Evolutionary conservation across 1,284 basidiomycete genomes (phyloP).

Genomic region (Pholiota adiposa): DNA sequence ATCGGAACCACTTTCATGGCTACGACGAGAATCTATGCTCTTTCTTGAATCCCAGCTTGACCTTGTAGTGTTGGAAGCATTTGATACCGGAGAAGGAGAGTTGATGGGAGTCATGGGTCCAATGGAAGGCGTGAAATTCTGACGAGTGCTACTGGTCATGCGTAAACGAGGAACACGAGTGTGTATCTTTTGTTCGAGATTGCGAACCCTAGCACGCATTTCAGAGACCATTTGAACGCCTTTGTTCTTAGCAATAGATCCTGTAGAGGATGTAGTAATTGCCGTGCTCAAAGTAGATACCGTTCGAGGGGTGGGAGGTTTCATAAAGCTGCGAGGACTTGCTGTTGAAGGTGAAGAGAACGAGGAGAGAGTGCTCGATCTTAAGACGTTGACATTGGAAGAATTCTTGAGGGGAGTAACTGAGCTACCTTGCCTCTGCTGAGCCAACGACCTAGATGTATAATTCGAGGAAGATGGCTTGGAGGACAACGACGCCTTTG

Average conservation of each 20-base stretch:
- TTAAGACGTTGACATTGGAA: conserved; percentile 51
- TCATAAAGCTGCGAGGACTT: conserved; percentile 42
- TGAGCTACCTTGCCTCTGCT: conserved; percentile 46
- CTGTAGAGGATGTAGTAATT: conserved; percentile 46
- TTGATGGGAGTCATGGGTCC: conserved; percentile 28
- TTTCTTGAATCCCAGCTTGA: conserved; percentile 46
- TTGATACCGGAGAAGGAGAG: conserved; percentile 43
- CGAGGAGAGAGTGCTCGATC: conserved; percentile 62
- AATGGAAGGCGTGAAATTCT: conserved; percentile 42
- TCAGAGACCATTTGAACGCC: conserved; percentile 89
- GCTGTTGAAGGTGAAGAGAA: conserved; percentile 49
- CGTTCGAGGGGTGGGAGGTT: conserved; percentile 46
- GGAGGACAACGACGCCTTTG: conserved; percentile 35
- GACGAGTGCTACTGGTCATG: conserved; percentile 70
- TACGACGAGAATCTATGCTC: conserved; percentile 45
- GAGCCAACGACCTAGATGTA: conserved; percentile 55
- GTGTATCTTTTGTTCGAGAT: conserved; percentile 82
- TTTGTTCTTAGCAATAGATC: conserved; percentile 65
- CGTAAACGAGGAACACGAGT: conserved; percentile 80
- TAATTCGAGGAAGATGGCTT: conserved; percentile 45
- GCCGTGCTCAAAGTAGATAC: conserved; percentile 35
- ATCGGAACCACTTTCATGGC: conserved; percentile 44
- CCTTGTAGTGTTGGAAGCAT: conserved; percentile 38
- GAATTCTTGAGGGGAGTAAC: conserved; percentile 47
- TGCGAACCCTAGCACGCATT: conserved; percentile 80